These are phyloP conservation scores for Fonsecaea multimorphosa DNA, from an alignment of 2,329 filamentous ascomycete genomes.

Conservation along the genomic window DNA sequence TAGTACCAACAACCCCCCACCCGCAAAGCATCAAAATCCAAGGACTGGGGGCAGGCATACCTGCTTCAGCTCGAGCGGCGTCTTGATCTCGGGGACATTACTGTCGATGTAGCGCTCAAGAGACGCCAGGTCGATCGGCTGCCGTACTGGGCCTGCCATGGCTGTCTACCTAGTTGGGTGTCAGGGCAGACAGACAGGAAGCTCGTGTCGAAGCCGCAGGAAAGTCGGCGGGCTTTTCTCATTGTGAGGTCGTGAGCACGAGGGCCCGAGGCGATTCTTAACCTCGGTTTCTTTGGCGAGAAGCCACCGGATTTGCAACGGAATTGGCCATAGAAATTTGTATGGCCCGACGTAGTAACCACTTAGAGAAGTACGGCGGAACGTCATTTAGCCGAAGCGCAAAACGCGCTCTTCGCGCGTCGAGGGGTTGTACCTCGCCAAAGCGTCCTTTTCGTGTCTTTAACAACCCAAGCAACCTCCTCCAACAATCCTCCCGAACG, in stretches of 20 bases:
- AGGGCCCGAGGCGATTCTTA: background rate
- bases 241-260: background rate
- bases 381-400: background rate
- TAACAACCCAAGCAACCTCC: too few relatives aligned
- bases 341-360: background rate
- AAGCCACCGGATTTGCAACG: background rate
- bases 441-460: background rate
- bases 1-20: background rate
- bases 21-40: background rate
- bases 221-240: background rate
- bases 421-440: background rate
- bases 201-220: background rate
- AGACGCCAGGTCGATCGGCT: conserved; percentile 82
- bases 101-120: conserved; percentile 78
- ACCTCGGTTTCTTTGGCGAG: background rate
- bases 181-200: background rate
- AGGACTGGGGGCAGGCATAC: conserved; percentile 60
- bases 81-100: conserved; percentile 82
- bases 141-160: conserved; percentile 85
- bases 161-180: conserved; percentile 1
- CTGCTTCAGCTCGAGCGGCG: conserved; percentile 87
- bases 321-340: background rate
- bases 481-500: conserved; percentile 3
- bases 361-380: background rate
- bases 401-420: conserved; percentile 11